A percentile compares a stretch with the other conserved stretches of the same genome.
Conservation (phyloP, 2,329 filamentous ascomycete species). For the Blastomyces percursus region DNA sequence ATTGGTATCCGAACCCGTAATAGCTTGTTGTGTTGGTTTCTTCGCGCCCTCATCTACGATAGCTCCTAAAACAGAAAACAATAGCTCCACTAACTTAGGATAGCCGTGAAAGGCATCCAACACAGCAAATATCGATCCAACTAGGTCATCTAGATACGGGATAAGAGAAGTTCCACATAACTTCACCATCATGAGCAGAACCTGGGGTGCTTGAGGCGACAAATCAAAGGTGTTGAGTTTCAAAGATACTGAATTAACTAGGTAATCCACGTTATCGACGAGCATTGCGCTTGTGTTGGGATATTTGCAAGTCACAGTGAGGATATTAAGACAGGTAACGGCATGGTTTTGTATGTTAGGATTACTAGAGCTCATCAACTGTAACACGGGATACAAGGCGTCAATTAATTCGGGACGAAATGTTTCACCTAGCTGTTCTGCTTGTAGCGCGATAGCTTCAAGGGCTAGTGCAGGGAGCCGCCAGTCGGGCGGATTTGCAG, state of each 20-base stretch:
- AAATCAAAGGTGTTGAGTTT: slow-evolving; percentile 87
- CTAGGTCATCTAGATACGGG: slow-evolving; percentile 82
- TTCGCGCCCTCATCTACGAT: slow-evolving; percentile 73
- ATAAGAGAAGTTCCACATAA: slow-evolving; percentile 72
- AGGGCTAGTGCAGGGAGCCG: slow-evolving; percentile 66
- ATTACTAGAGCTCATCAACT: slow-evolving; percentile 66
- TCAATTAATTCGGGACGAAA: slow-evolving; percentile 86
- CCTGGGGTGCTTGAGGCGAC: slow-evolving; percentile 79
- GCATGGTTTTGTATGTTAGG: slow-evolving; percentile 64
- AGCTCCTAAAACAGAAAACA: slow-evolving; percentile 73
- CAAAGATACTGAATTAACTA: slow-evolving; percentile 83
- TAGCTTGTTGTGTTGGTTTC: slow-evolving; percentile 38
- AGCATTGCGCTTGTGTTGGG: slow-evolving; percentile 63
- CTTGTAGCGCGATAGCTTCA: slow-evolving; percentile 68
- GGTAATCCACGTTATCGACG: slow-evolving; percentile 87
- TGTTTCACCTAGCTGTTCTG: slow-evolving; percentile 50
- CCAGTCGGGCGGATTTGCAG: slow-evolving; percentile 48
- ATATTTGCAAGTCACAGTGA: slow-evolving; percentile 70
- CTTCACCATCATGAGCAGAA: slow-evolving; percentile 86
- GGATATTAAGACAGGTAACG: slow-evolving; percentile 66
- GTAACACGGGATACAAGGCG: slow-evolving; percentile 78
- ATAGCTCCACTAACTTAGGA: slow-evolving; percentile 65
- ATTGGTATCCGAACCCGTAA: slow-evolving; percentile 24
- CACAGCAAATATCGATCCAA: slow-evolving; percentile 81
- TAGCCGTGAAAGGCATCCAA: slow-evolving; percentile 96